Evolutionary conservation across 2,329 filamentous ascomycete species (phyloP), one percentile per base, ranked within the genome.

Genomic region (Blastomyces silverae): DNA sequence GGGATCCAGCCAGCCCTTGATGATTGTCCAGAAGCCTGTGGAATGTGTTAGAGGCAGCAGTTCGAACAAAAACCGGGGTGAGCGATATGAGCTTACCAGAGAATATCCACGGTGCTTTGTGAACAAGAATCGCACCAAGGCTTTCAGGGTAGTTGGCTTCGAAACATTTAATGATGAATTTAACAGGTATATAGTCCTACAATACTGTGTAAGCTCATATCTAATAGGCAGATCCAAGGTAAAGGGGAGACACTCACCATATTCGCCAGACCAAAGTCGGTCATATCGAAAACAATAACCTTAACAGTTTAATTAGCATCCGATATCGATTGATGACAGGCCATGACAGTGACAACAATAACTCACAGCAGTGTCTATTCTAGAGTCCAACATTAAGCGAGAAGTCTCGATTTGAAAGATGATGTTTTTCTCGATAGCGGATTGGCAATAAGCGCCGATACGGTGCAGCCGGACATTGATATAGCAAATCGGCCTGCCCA

Each of bases 101-200:
- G 80, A 99, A 99, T 57, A 99, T 81, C 94, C 94, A 99, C 3
- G 94, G 94, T 0, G 94, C 88, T 76, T 96, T 96, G 81, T 99
- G 94, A 48, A 99, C 91, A 57, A 97, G 84, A 2, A 97, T 91
- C 1, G 89, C 84, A 37, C 93, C 94, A 0, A 99, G 83, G 59
- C 87, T 93, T 77, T 99, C 94, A 0, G 94, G 94, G 71, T 97
- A 99, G 76, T 99, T 97, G 66, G 94, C 94, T 79, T 99, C 94
- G 74, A 99, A 99, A 77, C 92, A 96, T 78, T 96, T 96, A 77
- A 99, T 97, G 89, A 99, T 97, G 79, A 97, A 99, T 73, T 96
- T 99, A 65, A 99, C 91, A 0, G 94, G 93, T 0, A 90, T 86
- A 76, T 97, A 97, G 76, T 99, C 94, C 87, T 89, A 64, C 15